phyloP scores from a whole-genome alignment of 2,329 filamentous ascomycete genomes.

The Pyricularia sp. region DNA sequence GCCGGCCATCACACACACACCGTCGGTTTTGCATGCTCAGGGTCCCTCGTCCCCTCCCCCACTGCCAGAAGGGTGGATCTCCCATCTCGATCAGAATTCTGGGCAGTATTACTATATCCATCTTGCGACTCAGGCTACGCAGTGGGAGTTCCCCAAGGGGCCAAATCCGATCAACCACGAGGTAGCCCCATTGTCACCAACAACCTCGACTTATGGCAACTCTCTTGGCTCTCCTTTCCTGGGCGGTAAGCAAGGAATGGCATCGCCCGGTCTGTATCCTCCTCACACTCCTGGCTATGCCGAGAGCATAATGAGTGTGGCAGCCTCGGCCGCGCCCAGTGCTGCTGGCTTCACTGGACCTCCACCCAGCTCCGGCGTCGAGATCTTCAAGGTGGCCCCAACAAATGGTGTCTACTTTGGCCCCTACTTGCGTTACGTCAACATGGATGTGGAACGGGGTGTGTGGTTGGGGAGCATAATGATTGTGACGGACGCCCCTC shows the following conservation, averaged over 20 bases:
- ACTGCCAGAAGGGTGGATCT: constrained; percentile 95
- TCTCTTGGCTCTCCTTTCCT: constrained; percentile 61
- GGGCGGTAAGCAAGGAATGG: constrained; percentile 57
- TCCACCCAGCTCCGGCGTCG: constrained; percentile 80
- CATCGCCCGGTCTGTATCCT: constrained; percentile 67
- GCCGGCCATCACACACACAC: constrained; percentile 32
- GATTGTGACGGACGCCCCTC: constrained; percentile 80
- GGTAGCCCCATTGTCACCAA: constrained; percentile 72
- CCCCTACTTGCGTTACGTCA: constrained; percentile 88
- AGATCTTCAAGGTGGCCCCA: constrained; percentile 86
- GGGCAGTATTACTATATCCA: constrained; percentile 99
- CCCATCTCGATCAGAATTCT: constrained; percentile 88
- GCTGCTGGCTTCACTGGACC: constrained; percentile 79
- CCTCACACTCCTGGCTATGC: constrained; percentile 78
- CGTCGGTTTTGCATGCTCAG: constrained; percentile 32
- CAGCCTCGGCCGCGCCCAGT: constrained; percentile 63
- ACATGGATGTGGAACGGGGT: constrained; percentile 91
- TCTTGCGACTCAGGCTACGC: constrained; percentile 85
- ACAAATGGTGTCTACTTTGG: constrained; percentile 98
- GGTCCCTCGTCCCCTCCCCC: constrained; percentile 79
- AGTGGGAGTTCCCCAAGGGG: constrained; percentile 98
- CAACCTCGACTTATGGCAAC: constrained; percentile 67
- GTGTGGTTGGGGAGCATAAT: constrained; percentile 91
- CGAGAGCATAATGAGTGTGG: constrained; percentile 76
- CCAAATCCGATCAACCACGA: constrained; percentile 84